Conservation (phyloP, 352 stramenopile species). For the Salisapilia sapeloensis region DNA sequence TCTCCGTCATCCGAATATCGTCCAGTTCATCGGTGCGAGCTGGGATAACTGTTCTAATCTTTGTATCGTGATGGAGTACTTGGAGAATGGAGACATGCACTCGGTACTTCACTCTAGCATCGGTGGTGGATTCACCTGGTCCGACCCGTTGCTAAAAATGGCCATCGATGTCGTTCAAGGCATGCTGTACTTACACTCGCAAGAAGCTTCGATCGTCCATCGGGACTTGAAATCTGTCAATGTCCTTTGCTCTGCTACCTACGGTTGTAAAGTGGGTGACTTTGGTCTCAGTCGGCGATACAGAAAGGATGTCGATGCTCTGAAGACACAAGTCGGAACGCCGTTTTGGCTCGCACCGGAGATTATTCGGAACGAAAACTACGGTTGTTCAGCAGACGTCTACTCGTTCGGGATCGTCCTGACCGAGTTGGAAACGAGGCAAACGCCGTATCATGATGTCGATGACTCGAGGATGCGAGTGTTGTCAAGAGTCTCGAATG, state of each 20-base stretch:
- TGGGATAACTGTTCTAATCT: slow-evolving; percentile 82
- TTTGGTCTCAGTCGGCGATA: slow-evolving; percentile 74
- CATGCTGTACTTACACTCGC: slow-evolving; percentile 80
- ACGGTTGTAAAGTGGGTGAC: slow-evolving; percentile 77
- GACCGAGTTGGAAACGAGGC: slow-evolving; percentile 69
- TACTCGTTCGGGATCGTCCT: slow-evolving; percentile 83
- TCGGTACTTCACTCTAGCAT: slow-evolving; percentile 64
- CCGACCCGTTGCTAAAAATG: slow-evolving; percentile 77
- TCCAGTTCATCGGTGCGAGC: slow-evolving; percentile 79
- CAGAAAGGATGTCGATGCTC: slow-evolving; percentile 63
- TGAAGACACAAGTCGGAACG: slow-evolving; percentile 73
- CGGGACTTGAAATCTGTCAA: slow-evolving; percentile 82
- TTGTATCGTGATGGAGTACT: slow-evolving; percentile 81
- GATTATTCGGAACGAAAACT: slow-evolving; percentile 77
- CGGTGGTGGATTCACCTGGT: slow-evolving; percentile 70
- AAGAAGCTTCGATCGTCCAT: slow-evolving; percentile 69
- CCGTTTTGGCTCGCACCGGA: slow-evolving; percentile 79
- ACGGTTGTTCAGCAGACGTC: slow-evolving; percentile 63
- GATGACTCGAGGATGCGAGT: slow-evolving; percentile 59
- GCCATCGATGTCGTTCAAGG: slow-evolving; percentile 68
- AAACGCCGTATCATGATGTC: slow-evolving; percentile 69
- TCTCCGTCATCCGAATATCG: slow-evolving; percentile 75
- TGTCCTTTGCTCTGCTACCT: slow-evolving; percentile 76
- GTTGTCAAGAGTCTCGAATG: slow-evolving; percentile 60
- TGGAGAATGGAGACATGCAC: slow-evolving; percentile 84